These are phyloP conservation scores for Colletotrichum noveboracense DNA, from an alignment of 2,329 filamentous ascomycete genomes.

Conservation along the genomic window DNA sequence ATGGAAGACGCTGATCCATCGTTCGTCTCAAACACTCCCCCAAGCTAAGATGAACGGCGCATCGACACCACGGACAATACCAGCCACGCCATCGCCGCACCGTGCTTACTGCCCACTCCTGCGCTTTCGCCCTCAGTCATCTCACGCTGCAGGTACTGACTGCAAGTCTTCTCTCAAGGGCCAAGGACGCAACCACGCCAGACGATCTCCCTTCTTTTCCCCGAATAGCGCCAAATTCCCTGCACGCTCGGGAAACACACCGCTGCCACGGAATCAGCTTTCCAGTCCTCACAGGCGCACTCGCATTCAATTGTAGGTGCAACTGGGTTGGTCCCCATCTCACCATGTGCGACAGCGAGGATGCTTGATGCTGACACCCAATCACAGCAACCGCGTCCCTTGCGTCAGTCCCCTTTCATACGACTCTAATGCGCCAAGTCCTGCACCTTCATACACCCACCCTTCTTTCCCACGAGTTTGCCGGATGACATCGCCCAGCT, in stretches of 20 bases:
- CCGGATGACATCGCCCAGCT: neutral
- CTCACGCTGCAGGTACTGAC: neutral
- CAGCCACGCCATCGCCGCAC: slow-evolving; percentile 13
- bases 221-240: neutral
- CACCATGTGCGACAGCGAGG: neutral
- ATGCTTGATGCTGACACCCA: neutral
- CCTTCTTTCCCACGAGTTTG: neutral
- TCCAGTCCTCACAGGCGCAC: neutral
- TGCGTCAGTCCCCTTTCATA: slow-evolving; percentile 11
- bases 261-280: neutral
- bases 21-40: neutral
- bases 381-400: slow-evolving; percentile 8
- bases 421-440: slow-evolving; percentile 10
- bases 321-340: neutral
- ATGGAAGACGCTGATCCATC: slow-evolving; percentile 9
- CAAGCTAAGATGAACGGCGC: neutral
- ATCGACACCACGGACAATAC: neutral
- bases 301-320: neutral
- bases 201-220: neutral
- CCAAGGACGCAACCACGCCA: neutral
- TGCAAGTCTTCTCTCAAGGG: neutral
- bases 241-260: neutral
- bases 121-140: neutral
- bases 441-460: neutral
- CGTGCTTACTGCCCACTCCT: neutral